phyloP scores from a whole-genome alignment of 345 rosid species.

The Linum usitatissimum region DNA sequence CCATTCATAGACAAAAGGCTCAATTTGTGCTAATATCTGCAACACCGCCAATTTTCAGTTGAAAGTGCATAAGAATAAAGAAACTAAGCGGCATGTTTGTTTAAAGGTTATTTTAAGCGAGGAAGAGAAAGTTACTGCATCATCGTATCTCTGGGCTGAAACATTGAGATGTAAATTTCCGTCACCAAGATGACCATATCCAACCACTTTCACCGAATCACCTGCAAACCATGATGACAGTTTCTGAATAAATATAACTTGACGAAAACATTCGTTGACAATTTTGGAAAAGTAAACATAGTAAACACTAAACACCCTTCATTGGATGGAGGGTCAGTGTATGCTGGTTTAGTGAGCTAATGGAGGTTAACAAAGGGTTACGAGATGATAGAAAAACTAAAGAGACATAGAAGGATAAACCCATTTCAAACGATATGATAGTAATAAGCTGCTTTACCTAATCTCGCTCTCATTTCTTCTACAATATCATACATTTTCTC shows the following conservation, averaged over 20 bases:
- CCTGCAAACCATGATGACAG: conserved; percentile 29
- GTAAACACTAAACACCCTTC: no score
- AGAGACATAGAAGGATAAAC: neutral
- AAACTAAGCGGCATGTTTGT: neutral
- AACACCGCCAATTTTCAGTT: neutral
- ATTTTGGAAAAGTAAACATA: neutral
- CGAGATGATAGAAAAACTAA: no score
- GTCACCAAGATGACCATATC: conserved; percentile 92
- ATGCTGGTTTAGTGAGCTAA: no score
- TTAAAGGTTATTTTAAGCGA: neutral
- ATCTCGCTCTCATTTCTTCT: conserved; percentile 58
- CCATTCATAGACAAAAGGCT: conserved; percentile 92
- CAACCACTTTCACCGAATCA: conserved; percentile 60
- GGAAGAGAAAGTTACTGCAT: conserved; percentile 32
- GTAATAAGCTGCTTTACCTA: conserved; percentile 37
- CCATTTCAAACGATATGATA: neutral
- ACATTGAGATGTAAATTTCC: conserved; percentile 88
- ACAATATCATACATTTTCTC: conserved; percentile 79
- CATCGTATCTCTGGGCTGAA: conserved; percentile 55
- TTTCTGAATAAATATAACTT: neutral
- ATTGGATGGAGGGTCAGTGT: no score
- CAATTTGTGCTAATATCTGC: conserved; percentile 70
- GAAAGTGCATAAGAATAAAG: neutral
- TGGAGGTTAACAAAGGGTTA: no score
- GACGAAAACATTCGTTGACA: no score